Base-by-base conservation (phyloP, 306 rosid genomes). In the Macrotyloma uniflorum region DNA sequence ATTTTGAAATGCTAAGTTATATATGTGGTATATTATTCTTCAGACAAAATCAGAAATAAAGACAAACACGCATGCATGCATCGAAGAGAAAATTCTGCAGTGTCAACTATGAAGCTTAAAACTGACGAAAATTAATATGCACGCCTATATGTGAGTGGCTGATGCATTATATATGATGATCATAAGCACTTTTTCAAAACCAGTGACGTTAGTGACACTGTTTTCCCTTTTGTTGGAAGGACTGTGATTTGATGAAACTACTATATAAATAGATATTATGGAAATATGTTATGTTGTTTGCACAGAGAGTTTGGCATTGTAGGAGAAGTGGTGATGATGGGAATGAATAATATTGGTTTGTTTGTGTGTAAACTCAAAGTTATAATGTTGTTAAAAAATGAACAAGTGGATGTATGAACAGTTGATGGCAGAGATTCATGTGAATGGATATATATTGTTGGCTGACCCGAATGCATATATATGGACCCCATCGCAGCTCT, bases 401-500 rank as follows among this genome's bases (percentile, higher is more conserved):
- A 14, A 23, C 6, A 76, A 55, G 5, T 61, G 4, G 65, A 57
- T 50, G 11, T 58, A 38, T 26, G 1, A 58, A 72, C 38, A 8
- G 23, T 54, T 36, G 28, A 53, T 45, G 72, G 54, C 75, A 78
- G 68, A 74, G 57, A 50, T 53, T 81, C 78, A 82, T 54, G 50
- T 40, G 79, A 47, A 50, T 46, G 22, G 40, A 61, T 61, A 15
- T 61, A 15, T 40, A 49, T n/a, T 70, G 71, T 53, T 54, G 79
- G 19, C 71, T 82, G 66, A 77, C 64, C 74, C 74, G 22, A 82
- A 42, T 80, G 73, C 16, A 3, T 14, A 15, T 69, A 67, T 30
- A 62, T 74, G 79, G 78, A 42, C 78, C 86, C 86, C 80, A 65
- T 81, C 23, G 66, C 24, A 42, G 11, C 11, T 18, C 20, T 67